Percentiles rank a stretch among this genome's conserved stretches.
Evolutionary conservation across 169 alveolate species (phyloP).

Genomic region (Plasmodium falciparum): DNA sequence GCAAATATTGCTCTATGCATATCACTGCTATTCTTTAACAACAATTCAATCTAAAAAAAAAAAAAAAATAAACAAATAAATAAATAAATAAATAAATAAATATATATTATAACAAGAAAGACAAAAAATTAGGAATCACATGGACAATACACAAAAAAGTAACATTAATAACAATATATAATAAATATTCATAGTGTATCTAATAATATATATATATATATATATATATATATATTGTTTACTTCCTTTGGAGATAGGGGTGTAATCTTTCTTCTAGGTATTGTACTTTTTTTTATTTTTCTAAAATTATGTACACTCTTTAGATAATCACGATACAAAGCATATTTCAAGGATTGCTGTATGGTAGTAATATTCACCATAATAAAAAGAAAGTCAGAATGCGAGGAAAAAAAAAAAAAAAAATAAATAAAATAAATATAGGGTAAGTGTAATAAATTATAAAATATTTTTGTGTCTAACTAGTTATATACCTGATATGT

Average conservation of each 20-base stretch:
- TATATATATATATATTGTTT: too few relatives aligned
- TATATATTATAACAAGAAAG: too few relatives aligned
- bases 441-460: too few relatives aligned
- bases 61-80: too few relatives aligned
- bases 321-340: slow-evolving; percentile 77
- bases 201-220: too few relatives aligned
- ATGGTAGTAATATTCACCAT: slow-evolving; percentile 1
- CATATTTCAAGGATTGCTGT: slow-evolving; percentile 82
- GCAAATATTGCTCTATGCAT: slow-evolving; percentile 83
- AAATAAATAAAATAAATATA: neutral
- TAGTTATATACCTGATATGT: slow-evolving; percentile 75
- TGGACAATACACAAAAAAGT: too few relatives aligned
- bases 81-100: too few relatives aligned
- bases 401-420: neutral
- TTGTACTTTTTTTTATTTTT: slow-evolving; percentile 79
- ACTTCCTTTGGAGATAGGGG: slow-evolving; percentile 70
- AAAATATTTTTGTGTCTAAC: too few relatives aligned
- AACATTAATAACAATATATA: too few relatives aligned
- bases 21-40: slow-evolving; percentile 76
- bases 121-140: too few relatives aligned
- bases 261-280: slow-evolving; percentile 75
- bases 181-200: too few relatives aligned
- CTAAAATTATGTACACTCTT: slow-evolving; percentile 79
- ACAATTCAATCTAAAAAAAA: too few relatives aligned
- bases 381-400: neutral